phyloP scores from a whole-genome alignment of 2,329 filamentous ascomycete species.

The Ceratocystiopsis minuta region DNA sequence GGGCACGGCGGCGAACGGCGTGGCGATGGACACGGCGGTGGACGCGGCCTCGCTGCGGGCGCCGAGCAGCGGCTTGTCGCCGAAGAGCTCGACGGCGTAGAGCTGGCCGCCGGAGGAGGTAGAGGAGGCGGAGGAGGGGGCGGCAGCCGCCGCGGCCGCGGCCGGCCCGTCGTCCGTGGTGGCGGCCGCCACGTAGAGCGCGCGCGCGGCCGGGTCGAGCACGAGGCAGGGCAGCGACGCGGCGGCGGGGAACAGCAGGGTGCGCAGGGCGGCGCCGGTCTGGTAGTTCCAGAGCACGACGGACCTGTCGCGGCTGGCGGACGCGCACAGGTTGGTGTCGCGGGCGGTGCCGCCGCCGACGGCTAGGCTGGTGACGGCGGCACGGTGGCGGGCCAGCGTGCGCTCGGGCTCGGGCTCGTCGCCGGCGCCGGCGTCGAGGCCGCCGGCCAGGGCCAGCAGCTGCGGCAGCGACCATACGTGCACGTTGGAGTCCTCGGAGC shows the following conservation, averaged over 20 bases:
- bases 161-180: constrained; percentile 46
- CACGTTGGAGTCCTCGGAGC: constrained; percentile 72
- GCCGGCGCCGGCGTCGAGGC: not conserved
- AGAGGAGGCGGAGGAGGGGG: no score
- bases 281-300: constrained; percentile 88
- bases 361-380: constrained; percentile 47
- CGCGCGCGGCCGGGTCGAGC: constrained; percentile 69
- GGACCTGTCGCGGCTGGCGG: constrained; percentile 70
- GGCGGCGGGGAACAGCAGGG: constrained; percentile 57
- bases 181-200: constrained; percentile 63
- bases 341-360: constrained; percentile 47
- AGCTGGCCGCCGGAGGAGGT: no score
- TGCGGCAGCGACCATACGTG: constrained; percentile 76
- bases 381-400: constrained; percentile 62
- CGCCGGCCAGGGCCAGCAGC: constrained; percentile 39
- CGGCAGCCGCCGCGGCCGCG: no score
- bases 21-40: constrained; percentile 36
- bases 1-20: constrained; percentile 37
- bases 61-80: constrained; percentile 36
- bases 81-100: constrained; percentile 59
- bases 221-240: constrained; percentile 44
- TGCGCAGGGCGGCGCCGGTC: constrained; percentile 58
- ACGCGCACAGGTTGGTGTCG: constrained; percentile 66
- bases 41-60: constrained; percentile 33
- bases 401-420: constrained; percentile 48